Base-by-base conservation (phyloP, 805 yeast genomes). In the Candida nemodendra region DNA sequence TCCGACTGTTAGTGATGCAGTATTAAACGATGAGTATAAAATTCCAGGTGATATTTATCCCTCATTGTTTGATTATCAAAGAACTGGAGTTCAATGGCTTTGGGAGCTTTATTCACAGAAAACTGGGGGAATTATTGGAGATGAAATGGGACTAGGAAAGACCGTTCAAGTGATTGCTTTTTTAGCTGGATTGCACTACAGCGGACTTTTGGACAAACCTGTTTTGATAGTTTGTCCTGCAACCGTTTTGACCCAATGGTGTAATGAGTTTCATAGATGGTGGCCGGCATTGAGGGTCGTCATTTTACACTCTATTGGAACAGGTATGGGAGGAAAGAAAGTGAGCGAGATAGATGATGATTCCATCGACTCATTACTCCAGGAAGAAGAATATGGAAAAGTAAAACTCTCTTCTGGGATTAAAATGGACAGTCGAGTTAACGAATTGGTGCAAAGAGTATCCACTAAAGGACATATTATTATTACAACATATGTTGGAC, bases 71-170 rank as follows among this genome's bases (percentile, higher is more conserved):
- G 95, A 87, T 47, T 93, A 93, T 59, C 99, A 93, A 54, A 86
- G 86, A 53, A 93, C 98, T 0, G 88, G 98, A 45, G 97, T 93
- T 1, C 96, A 93, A 53, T 91, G 99, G 99, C 74, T 93, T 2
- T 90, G 95, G 82, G 99, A 93, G 56, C 67, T 93, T n/a, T 82
- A 85, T 53, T 72, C 79, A 15, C 98, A 93, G 59, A 79, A 77
- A 34, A 83, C 90, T 3, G 99, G 99, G 2, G 99, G 99, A 0
- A 93, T 93, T 16, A 74, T 93, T 27, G 97, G 98, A 18, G 99
- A 93, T 62, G 99, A 93, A 60, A 93, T 93, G 99, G 99, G 99
- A 0, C 64, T 93, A 13, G 99, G 99, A 2, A 93, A 93, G 56
- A 93, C 99, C 0, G 84, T 93, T 34, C 98, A 93, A 57, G 76